Base-by-base conservation (phyloP, 2,329 filamentous ascomycete species). In the Cyclaneusma minus region DNA sequence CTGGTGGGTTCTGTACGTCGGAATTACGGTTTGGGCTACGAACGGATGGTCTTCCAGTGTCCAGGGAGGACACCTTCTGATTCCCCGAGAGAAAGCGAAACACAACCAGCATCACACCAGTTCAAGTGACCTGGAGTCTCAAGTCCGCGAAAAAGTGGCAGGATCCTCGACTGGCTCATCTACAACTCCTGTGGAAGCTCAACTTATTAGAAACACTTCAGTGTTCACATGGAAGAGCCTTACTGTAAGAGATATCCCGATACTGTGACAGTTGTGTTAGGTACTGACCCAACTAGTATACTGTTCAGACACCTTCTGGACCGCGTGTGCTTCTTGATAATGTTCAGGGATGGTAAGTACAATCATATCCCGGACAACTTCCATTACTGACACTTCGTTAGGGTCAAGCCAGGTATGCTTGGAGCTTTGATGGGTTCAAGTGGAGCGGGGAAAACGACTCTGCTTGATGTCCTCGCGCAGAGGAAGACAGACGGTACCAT, bases 391-490 rank as follows among this genome's bases (percentile, higher is more conserved):
- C 50, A 55, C 16, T n/a, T n/a, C n/a, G n/a, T n/a, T n/a, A n/a
- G n/a, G 67, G 71, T 80, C 35, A 77, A 78, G 46, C 74, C 73
- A 10, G 74, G 74, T 31, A 77, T 68, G 25, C 49, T 76, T 22
- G 77, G 71, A 15, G 73, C 71, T 13, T 55, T 77, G 1, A 78
- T 78, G 73, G 43, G 40, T 10, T 42, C 41, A n/a, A 45, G 33
- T n/a, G 84, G 84, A 38, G 84, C 84, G 12, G 84, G 84, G 30
- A 93, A 92, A 52, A 92, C 84, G 0, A 92, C 84, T 1, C 64
- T 93, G 15, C 56, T 93, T 17, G 81, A 92, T 51, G 79, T 79
- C 20, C 60, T 93, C 36, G 84, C 84, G 25, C 80, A 79, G 32
- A 76, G 84, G 47, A 77, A 77, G 7, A 84, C 80, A 0, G 87